Base-by-base conservation (phyloP, 2,329 filamentous ascomycete genomes). In the Colletotrichum sp. region DNA sequence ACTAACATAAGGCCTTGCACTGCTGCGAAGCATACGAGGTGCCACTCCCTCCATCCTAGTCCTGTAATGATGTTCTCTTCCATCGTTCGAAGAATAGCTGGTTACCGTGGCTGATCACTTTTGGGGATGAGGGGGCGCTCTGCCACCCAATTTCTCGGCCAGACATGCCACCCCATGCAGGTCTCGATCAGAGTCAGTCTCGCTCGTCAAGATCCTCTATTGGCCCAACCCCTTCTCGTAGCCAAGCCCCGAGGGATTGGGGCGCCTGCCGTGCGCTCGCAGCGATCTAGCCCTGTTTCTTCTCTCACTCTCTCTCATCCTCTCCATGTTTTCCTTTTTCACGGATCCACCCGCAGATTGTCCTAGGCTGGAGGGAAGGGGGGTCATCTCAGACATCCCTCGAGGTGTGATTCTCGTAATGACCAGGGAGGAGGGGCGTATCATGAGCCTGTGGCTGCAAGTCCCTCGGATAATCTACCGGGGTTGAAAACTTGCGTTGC, bases 111-210 rank as follows among this genome's bases (percentile, higher is more conserved):
- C 65, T 68, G 67, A 18, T 57, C 32, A 64, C 32, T 26, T 24
- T n/a, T 55, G 15, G 63, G 34, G 24, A 32, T 48, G 60, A 55
- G 65, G 24, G 28, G 64, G 64, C 63, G 69, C 57, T 67, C 69
- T 75, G 58, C 70, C 70, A 68, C 64, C 58, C 70, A 73, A 68
- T 73, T 32, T 73, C 64, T 73, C 57, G 73, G 70, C 73, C 70
- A 73, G 70, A 73, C 43, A 75, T 75, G 74, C 60, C 71, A 75
- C 60, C 69, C 65, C 71, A 70, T 76, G 71, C 60, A 74, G 52
- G 67, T 71, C 72, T 76, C 60, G 70, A 69, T 69, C 74, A 76
- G 74, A 73, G 65, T 74, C 74, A 76, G 65, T 73, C 70, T 76
- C 71, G 74, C 65, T 76, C 74, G 52, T 58, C 60, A 66, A 75